Base-by-base conservation (phyloP, 805 yeast genomes). In the Candida coquimbonensis region DNA sequence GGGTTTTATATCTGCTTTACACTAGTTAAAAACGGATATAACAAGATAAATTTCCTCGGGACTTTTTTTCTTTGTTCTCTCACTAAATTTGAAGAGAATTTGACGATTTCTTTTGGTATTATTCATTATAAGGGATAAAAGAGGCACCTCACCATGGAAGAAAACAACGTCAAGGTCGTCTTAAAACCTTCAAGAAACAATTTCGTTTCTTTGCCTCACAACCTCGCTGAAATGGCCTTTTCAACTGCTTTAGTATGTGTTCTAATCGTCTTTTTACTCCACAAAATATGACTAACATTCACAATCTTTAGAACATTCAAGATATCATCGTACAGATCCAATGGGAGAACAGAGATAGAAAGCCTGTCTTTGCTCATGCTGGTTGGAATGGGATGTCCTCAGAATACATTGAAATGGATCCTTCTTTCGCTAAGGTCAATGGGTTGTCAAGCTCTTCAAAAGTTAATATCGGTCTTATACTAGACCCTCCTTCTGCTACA, bases 321-420 rank as follows among this genome's bases (percentile, higher is more conserved):
- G 73, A 75, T 53, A 78, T 81, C 14, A 70, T 81, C 5, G 61
- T 82, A 2, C 81, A 80, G 47, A 43, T 73, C 7, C 52, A 50
- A 55, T 49, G 74, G 70, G 39, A 55, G 46, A 34, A 54, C 52
- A 27, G 55, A 47, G 36, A 54, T 41, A 29, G 67, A 55, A 46
- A 54, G 44, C 36, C 46, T n/a, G 27, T 49, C 49, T 21, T 39
- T 19, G 66, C 56, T 5, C 81, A 71, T 51, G 72, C 78, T 17
- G 89, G 88, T 4, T 83, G 89, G 89, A 69, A 83, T 13, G 89
- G 89, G 2, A 66, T 76, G 69, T 60, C 73, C 4, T 61, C 71
- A 9, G 43, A 47, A 2, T 49, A 62, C 3, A 42, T 87, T 6
- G 89, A 83, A 51, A 67, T 87, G 9, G 95, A 87, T 56, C 81